phyloP scores from a whole-genome alignment of 306 rosid genomes.

The Quercus suber region DNA sequence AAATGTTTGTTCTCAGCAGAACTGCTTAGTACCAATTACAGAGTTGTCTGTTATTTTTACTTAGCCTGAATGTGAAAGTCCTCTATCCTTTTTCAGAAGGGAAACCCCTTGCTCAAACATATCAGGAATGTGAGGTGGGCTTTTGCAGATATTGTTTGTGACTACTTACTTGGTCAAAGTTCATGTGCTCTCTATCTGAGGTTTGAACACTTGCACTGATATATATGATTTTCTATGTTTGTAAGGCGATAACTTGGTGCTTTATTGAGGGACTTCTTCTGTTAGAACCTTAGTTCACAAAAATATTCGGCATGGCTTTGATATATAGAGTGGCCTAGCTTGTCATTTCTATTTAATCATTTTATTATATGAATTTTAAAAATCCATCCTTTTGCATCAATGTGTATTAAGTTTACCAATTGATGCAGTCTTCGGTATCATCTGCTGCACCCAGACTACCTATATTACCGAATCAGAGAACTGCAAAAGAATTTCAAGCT shows the following conservation, averaged over 20 bases:
- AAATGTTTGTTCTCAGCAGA: background rate
- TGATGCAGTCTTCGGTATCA: conserved; percentile 95
- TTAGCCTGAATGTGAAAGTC: background rate
- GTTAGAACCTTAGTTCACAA: background rate
- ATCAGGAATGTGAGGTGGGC: conserved; percentile 90
- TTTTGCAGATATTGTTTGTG: conserved; percentile 90
- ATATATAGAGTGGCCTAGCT: background rate
- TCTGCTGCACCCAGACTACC: conserved; percentile 91
- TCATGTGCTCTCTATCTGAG: conserved; percentile 94
- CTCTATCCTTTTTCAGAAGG: conserved; percentile 50
- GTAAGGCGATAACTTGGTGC: background rate
- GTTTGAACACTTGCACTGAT: conserved; percentile 33
- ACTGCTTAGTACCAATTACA: background rate
- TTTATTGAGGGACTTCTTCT: background rate
- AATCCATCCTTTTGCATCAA: conserved; percentile 1
- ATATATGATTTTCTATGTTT: conserved; percentile 4
- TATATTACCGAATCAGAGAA: conserved; percentile 89
- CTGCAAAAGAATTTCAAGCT: conserved; percentile 92
- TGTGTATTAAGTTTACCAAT: conserved; percentile 21
- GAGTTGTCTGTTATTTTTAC: background rate
- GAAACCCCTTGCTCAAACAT: conserved; percentile 90
- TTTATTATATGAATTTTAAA: conserved; percentile 13
- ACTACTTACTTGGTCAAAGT: conserved; percentile 83
- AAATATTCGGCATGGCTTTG: background rate
- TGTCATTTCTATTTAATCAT: background rate